Base-by-base conservation (phyloP, 2,329 filamentous ascomycete genomes). In the Cercospora citrullina region DNA sequence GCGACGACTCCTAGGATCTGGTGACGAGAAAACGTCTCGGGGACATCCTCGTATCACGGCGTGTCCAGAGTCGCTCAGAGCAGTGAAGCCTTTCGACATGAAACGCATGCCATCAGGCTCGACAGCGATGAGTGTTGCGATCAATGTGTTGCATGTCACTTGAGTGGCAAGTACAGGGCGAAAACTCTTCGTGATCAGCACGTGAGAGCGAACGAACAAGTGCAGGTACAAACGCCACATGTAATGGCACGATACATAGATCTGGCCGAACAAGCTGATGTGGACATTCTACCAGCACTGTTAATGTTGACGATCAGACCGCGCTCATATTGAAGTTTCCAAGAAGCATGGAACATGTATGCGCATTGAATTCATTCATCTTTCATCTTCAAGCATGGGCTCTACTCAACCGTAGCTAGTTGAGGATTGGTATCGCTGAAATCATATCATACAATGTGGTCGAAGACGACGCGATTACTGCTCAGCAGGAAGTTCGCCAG, bases 401-500 rank as follows among this genome's bases (percentile, higher is more conserved):
- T 59, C 55, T 18, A 23, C 62, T 64, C 62, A 63, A 18, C 62
- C 62, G 51, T 64, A 58, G 62, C 62, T 64, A 64, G 62, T 31
- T 64, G 62, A 64, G 62, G 21, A 21, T 39, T 28, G 61, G 61
- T 55, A 63, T 63, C 61, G 26, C 33, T 36, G 53, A 63, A 57
- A 28, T 30, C 7, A 55, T n/a, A 28, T 55, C 18, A 18, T 63
- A 63, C 45, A 62, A 51, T 26, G 48, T 12, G n/a, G n/a, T 18
- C n/a, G 39, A 21, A 48, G 48, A 51, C 48, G 4, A 51, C 5
- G 48, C 33, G 12, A 18, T 10, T 48, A 64, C n/a, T 45, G n/a
- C 51, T 64, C 62, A 21, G 23, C 33, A 18, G 62, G 62, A 36
- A 64, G 31, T 4, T 57, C 64, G 5, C 64, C 64, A 14, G 28